These are phyloP conservation scores for Oryza meridionalis DNA, from an alignment of 176 grass and related monocot genomes.

Conservation along the genomic window DNA sequence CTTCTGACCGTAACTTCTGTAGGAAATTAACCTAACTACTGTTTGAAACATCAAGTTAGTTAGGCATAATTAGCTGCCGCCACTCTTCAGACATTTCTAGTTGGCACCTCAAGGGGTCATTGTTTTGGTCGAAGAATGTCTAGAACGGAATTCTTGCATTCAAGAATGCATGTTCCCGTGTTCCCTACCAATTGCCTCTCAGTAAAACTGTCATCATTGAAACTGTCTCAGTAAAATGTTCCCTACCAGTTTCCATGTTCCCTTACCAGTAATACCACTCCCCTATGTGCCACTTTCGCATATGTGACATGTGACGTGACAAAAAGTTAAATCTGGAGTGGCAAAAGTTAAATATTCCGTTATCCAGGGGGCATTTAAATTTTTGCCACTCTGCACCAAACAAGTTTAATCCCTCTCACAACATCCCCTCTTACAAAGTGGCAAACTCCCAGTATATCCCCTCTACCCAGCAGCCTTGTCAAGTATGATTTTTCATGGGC, in stretches of 20 bases:
- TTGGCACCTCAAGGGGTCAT: background rate
- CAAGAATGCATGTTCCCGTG: background rate
- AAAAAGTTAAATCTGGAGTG: too few relatives aligned
- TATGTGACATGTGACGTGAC: too few relatives aligned
- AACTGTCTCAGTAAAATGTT: too few relatives aligned
- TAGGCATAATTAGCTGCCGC: slow-evolving; percentile 20
- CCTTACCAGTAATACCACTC: too few relatives aligned
- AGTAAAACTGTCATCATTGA: background rate
- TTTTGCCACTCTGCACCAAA: too few relatives aligned
- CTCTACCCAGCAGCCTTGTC: slow-evolving; percentile 8
- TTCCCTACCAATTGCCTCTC: background rate
- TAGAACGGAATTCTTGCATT: background rate
- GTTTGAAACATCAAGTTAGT: slow-evolving; percentile 10
- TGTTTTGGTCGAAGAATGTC: slow-evolving; percentile 15
- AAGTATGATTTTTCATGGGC: background rate
- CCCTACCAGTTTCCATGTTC: too few relatives aligned
- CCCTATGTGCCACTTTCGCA: too few relatives aligned
- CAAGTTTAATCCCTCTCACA: too few relatives aligned
- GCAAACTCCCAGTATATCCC: too few relatives aligned
- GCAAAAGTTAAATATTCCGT: too few relatives aligned
- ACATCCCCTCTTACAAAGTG: too few relatives aligned
- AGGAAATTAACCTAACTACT: slow-evolving; percentile 10
- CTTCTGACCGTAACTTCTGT: background rate
- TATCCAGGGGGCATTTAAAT: too few relatives aligned
- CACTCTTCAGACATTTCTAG: slow-evolving; percentile 19